Base-by-base conservation (phyloP, 805 yeast genomes). In the Wickerhamiella sergipiensis region DNA sequence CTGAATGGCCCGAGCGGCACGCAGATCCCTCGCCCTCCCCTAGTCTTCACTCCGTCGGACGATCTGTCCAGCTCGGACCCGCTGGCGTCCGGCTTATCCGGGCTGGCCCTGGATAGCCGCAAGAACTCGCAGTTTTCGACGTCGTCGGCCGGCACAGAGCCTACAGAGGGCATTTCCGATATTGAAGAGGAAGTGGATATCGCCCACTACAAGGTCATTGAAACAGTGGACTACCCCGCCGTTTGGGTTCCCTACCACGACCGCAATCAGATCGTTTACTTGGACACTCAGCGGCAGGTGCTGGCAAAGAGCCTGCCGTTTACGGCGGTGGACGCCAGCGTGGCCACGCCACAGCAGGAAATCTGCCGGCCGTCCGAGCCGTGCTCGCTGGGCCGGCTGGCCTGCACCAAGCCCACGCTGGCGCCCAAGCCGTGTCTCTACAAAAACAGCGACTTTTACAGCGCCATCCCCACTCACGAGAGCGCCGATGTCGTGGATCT, bases 401-500 rank as follows among this genome's bases (percentile, higher is more conserved):
- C 40, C 10, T 18, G 22, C 43, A 18, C 43, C 43, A 40, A 40
- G 43, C 24, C 24, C 15, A 19, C n/a, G 6, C 24, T 21, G 22
- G 24, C 43, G n/a, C 15, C 24, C 24, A 18, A 29, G 24, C 47
- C 47, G 24, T 26, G 47, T 17, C 38, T 45, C 18, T 45, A 45
- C 38, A 26, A 29, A 18, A 45, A 45, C 47, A 29, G 23, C 39
- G 47, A 45, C 38, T 29, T 45, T 26, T 45, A 45, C 31, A n/a
- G 39, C 47, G 38, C 31, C 13, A 22, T 43, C 18, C 39, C 21
- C 39, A 15, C 13, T 10, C 12, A 6, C 15, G 19, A 18, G n/a
- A 6, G 17, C 12, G 15, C 24, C n/a, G 39, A 17, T 8, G 24
- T 7, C 15, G 2, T 29, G 38, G 4, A 8, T 29, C 17, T 45